phyloP scores from a whole-genome alignment of 257 asterid species.

The Verbena officinalis region DNA sequence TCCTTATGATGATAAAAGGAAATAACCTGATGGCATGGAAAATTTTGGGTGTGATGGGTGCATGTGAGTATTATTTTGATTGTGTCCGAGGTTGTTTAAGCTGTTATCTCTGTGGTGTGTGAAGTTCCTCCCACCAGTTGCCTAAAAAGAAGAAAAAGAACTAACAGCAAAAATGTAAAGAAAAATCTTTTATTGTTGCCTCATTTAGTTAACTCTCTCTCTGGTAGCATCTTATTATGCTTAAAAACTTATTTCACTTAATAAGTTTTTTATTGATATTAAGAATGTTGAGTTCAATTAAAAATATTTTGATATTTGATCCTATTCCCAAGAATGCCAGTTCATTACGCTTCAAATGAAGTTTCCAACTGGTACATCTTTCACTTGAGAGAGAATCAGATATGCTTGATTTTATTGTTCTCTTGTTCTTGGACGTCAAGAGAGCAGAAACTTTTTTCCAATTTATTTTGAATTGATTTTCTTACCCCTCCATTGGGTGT shows the following conservation, averaged over 20 bases:
- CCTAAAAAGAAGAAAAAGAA: not conserved
- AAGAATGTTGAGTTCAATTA: not conserved
- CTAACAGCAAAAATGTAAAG: not conserved
- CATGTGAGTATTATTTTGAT: not conserved
- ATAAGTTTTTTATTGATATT: not conserved
- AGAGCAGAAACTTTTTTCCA: constrained; percentile 9
- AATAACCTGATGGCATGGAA: not conserved
- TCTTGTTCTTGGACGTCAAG: constrained; percentile 20
- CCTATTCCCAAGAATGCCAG: constrained; percentile 14
- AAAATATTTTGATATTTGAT: constrained; percentile 9
- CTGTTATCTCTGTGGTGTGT: not conserved
- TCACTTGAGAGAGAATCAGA: constrained; percentile 9
- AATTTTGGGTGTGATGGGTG: constrained; percentile 2
- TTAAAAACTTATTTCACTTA: not conserved
- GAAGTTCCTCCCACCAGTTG: not conserved
- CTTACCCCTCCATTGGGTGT: too few relatives aligned
- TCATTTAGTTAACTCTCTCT: not conserved
- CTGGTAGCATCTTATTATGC: constrained; percentile 1
- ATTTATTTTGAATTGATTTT: too few relatives aligned
- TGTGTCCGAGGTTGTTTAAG: not conserved
- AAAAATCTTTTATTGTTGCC: not conserved
- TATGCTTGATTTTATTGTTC: constrained; percentile 10
- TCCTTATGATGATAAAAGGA: not conserved
- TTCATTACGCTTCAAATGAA: constrained; percentile 17
- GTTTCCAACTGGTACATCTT: not conserved